These are phyloP conservation scores for Phyllosticta citriasiana DNA, from an alignment of 2,329 filamentous ascomycete genomes.

Conservation along the genomic window DNA sequence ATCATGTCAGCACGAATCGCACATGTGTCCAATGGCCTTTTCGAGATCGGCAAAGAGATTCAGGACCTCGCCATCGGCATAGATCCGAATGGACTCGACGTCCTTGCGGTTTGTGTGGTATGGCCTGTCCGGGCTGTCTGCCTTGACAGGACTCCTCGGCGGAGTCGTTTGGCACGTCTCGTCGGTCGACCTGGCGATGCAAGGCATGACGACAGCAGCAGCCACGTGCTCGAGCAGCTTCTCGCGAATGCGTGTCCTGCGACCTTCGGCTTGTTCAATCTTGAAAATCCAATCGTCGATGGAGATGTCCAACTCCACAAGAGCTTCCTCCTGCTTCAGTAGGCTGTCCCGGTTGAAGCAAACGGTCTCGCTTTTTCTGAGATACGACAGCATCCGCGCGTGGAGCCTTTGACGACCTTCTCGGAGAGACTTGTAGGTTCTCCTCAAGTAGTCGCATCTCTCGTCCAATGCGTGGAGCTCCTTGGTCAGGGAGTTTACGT, in stretches of 20 bases:
- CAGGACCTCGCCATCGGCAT: conserved; percentile 32
- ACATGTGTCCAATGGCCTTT: conserved; percentile 33
- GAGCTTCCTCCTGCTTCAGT: conserved; percentile 69
- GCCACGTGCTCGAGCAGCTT: conserved; percentile 76
- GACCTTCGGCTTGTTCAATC: conserved; percentile 70
- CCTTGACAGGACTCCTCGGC: conserved; percentile 29
- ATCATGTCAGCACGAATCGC: conserved; percentile 17
- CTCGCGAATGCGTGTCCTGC: conserved; percentile 63
- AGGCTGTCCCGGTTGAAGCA: conserved; percentile 66
- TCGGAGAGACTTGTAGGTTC: conserved; percentile 64
- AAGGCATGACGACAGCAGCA: conserved; percentile 40
- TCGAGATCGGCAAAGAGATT: conserved; percentile 34
- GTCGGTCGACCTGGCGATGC: conserved; percentile 11
- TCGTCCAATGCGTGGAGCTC: conserved; percentile 70
- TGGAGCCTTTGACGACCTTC: conserved; percentile 70
- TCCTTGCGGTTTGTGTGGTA: conserved; percentile 24
- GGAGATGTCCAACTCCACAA: conserved; percentile 64
- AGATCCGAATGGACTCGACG: conserved; percentile 34
- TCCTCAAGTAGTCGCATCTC: conserved; percentile 66
- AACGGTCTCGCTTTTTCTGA: conserved; percentile 59
- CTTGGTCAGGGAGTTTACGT: conserved; percentile 48
- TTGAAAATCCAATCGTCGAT: conserved; percentile 76
- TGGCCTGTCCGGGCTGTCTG: conserved; percentile 27
- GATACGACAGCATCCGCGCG: conserved; percentile 64
- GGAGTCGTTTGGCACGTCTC: conserved; percentile 27